Percentiles rank a stretch among this genome's conserved stretches.
These are phyloP conservation scores for Ogataea methanolica DNA, from an alignment of 805 yeast genomes.

Conservation along the genomic window DNA sequence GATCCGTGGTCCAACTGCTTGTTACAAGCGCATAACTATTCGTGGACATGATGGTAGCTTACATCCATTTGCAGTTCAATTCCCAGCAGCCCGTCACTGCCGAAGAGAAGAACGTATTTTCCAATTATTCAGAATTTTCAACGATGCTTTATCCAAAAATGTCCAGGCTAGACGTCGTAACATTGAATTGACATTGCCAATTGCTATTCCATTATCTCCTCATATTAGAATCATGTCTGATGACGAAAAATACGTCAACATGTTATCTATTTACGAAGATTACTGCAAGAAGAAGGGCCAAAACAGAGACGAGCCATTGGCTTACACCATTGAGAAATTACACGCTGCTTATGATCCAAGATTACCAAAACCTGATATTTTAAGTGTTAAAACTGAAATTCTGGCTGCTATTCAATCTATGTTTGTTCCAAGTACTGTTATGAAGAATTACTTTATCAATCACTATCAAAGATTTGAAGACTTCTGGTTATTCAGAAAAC, in stretches of 20 bases:
- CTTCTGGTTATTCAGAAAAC: conserved; percentile 95
- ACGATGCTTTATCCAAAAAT: conserved; percentile 70
- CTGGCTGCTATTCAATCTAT: conserved; percentile 83
- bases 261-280: conserved; percentile 83
- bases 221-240: conserved; percentile 88
- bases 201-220: conserved; percentile 91
- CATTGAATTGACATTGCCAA: conserved; percentile 80
- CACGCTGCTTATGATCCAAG: conserved; percentile 92
- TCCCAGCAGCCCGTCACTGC: conserved; percentile 96
- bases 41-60: conserved; percentile 91
- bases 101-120: conserved; percentile 93
- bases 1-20: conserved; percentile 84
- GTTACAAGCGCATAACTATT: conserved; percentile 82
- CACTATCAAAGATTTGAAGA: conserved; percentile 79
- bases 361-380: conserved; percentile 86
- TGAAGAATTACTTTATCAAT: conserved; percentile 71
- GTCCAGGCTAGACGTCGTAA: conserved; percentile 87
- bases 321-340: conserved; percentile 77
- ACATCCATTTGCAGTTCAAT: conserved; percentile 93
- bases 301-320: conserved; percentile 85
- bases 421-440: conserved; percentile 78
- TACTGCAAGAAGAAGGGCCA: conserved; percentile 70
- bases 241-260: conserved; percentile 67
- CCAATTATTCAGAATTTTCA: conserved; percentile 86
- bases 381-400: conserved; percentile 87